phyloP scores from a whole-genome alignment of 2,329 filamentous ascomycete species.

The Aspergillus viridinutans region DNA sequence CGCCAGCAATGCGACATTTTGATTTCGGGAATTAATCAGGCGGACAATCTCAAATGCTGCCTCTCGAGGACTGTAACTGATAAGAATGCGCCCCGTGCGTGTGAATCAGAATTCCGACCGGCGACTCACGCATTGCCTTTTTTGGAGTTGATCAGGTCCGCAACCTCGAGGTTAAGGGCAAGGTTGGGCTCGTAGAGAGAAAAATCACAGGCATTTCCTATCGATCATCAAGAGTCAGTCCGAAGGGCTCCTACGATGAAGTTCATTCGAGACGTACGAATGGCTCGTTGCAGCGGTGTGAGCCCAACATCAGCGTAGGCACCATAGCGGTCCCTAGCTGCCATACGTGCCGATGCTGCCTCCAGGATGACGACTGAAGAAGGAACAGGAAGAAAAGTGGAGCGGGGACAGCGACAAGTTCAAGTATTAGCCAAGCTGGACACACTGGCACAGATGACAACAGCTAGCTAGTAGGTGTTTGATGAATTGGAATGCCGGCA shows the following conservation, averaged over 20 bases:
- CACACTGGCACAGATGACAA: background rate
- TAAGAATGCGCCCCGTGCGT: slow-evolving; percentile 19
- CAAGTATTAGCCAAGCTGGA: background rate
- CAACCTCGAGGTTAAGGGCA: slow-evolving; percentile 90
- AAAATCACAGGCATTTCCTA: slow-evolving; percentile 87
- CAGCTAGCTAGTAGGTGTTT: background rate
- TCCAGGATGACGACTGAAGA: slow-evolving; percentile 61
- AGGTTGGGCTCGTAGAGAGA: slow-evolving; percentile 98
- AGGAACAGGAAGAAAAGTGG: slow-evolving; percentile 2
- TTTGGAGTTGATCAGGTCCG: slow-evolving; percentile 94
- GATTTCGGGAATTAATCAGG: slow-evolving; percentile 94
- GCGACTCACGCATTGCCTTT: slow-evolving; percentile 74
- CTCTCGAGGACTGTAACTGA: slow-evolving; percentile 68
- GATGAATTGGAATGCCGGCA: background rate
- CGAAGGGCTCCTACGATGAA: background rate
- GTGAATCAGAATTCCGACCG: background rate
- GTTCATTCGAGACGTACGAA: slow-evolving; percentile 52
- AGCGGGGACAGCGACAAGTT: background rate
- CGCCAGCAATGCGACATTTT: slow-evolving; percentile 87
- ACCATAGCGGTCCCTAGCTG: slow-evolving; percentile 88
- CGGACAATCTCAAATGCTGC: slow-evolving; percentile 88
- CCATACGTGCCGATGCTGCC: slow-evolving; percentile 91
- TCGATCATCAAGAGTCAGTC: slow-evolving; percentile 12
- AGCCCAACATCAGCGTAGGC: slow-evolving; percentile 72
- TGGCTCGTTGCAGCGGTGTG: slow-evolving; percentile 89